Evolutionary conservation across 2,329 filamentous ascomycete genomes (phyloP).

Genomic region (Aspergillus latus): DNA sequence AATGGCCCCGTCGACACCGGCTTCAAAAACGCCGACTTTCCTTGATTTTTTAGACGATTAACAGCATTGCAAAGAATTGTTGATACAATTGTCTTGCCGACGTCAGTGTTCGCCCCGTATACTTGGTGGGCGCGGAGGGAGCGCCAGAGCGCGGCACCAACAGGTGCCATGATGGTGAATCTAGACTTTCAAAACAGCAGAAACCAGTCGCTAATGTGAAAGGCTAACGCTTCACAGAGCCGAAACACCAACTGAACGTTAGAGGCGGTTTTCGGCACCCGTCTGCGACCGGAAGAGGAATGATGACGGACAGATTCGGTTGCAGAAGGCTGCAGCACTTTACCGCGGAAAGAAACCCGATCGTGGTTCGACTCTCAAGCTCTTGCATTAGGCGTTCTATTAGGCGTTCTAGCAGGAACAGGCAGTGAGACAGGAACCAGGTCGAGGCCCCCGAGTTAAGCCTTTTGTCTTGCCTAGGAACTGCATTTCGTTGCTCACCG

Average conservation of each 20-base stretch:
- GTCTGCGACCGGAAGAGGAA: background rate
- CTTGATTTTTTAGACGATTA: slow-evolving; percentile 44
- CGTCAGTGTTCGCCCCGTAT: slow-evolving; percentile 80
- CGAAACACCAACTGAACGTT: background rate
- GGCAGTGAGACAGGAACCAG: background rate
- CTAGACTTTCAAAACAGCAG: background rate
- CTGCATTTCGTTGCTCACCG: too few relatives aligned
- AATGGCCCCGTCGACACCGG: slow-evolving; percentile 75
- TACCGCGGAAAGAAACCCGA: background rate
- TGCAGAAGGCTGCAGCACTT: background rate
- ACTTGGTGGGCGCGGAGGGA: slow-evolving; percentile 70
- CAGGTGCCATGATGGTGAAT: slow-evolving; percentile 44
- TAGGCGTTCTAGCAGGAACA: background rate
- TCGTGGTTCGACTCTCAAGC: background rate
- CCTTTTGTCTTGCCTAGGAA: too few relatives aligned
- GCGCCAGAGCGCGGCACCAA: slow-evolving; percentile 65
- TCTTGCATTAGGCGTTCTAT: background rate
- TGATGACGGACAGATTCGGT: background rate
- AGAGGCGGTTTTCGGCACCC: background rate
- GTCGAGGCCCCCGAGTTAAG: too few relatives aligned
- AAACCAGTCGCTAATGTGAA: background rate
- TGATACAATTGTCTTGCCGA: slow-evolving; percentile 80
- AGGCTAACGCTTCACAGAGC: background rate
- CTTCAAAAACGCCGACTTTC: slow-evolving; percentile 66
- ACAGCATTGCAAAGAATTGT: slow-evolving; percentile 69